These are phyloP conservation scores for Cercospora nicotianae DNA, from an alignment of 2,329 filamentous ascomycete species.

Conservation along the genomic window DNA sequence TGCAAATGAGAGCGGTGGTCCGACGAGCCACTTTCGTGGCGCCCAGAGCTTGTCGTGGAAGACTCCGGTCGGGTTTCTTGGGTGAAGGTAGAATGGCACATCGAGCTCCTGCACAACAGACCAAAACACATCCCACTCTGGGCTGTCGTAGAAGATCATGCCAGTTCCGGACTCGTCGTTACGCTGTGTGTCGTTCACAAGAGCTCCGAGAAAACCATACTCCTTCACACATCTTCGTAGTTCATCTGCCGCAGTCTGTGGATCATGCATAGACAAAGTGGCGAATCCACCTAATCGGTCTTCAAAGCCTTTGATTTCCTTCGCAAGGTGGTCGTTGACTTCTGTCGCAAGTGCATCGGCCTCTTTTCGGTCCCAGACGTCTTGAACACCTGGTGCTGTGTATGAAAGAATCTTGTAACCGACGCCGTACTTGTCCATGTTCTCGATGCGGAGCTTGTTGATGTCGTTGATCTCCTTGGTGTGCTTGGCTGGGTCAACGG, in stretches of 20 bases:
- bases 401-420: slow-evolving; percentile 52
- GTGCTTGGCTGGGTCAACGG: slow-evolving; percentile 61
- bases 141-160: slow-evolving; percentile 64
- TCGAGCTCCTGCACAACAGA: slow-evolving; percentile 58
- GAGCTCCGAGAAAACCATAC: slow-evolving; percentile 41
- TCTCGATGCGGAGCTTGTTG: slow-evolving; percentile 45
- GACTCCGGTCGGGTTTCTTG: slow-evolving; percentile 49
- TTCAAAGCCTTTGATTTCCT: slow-evolving; percentile 44
- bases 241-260: slow-evolving; percentile 52
- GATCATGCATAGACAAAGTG: slow-evolving; percentile 51
- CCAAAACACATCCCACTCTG: slow-evolving; percentile 65
- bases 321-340: slow-evolving; percentile 51
- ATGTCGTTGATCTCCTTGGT: slow-evolving; percentile 55
- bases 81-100: slow-evolving; percentile 66
- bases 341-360: slow-evolving; percentile 48
- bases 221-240: slow-evolving; percentile 56
- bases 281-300: slow-evolving; percentile 50
- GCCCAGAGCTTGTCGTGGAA: slow-evolving; percentile 61
- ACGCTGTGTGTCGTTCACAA: slow-evolving; percentile 50
- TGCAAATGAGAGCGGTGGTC: slow-evolving; percentile 60
- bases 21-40: slow-evolving; percentile 60
- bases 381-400: slow-evolving; percentile 52
- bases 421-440: slow-evolving; percentile 49
- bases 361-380: slow-evolving; percentile 48
- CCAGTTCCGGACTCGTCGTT: slow-evolving; percentile 59